Percentiles rank a stretch among this genome's conserved stretches.
Evolutionary conservation across 306 rosid species (phyloP).

Genomic region (Dicorynia guianensis): DNA sequence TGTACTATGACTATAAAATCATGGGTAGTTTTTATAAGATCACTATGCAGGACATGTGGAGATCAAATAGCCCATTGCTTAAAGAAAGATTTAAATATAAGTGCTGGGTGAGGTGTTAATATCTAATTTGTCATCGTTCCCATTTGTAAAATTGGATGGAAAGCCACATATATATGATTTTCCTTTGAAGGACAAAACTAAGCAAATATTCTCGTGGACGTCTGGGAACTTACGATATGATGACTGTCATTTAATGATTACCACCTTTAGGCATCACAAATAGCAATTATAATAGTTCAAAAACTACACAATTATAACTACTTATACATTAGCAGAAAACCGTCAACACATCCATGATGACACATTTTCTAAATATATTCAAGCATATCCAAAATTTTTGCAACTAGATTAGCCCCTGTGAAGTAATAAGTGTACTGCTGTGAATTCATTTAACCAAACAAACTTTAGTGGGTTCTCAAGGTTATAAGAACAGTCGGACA

Average conservation of each 20-base stretch:
- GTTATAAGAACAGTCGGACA: constrained; percentile 1
- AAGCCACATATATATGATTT: not conserved
- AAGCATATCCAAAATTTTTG: constrained; percentile 6
- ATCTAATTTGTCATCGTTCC: not conserved
- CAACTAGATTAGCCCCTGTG: not conserved
- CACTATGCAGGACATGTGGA: too few species aligned
- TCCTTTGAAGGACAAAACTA: not conserved
- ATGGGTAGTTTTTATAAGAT: constrained; percentile 10
- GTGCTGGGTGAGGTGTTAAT: constrained; percentile 5
- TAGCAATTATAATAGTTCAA: not conserved
- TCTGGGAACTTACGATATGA: not conserved
- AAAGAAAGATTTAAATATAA: not conserved
- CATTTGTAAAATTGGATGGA: not conserved
- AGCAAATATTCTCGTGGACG: not conserved
- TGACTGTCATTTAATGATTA: not conserved
- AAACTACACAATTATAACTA: not conserved
- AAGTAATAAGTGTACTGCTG: not conserved
- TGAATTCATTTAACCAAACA: not conserved
- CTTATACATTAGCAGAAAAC: not conserved
- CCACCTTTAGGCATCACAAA: constrained; percentile 11
- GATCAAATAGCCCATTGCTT: constrained; percentile 8
- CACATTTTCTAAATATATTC: constrained; percentile 16
- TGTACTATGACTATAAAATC: constrained; percentile 12
- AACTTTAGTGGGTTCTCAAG: not conserved
- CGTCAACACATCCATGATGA: constrained; percentile 19